Evolutionary conservation across 2,329 filamentous ascomycete species (phyloP).

Genomic region (Aspergillus unguis): DNA sequence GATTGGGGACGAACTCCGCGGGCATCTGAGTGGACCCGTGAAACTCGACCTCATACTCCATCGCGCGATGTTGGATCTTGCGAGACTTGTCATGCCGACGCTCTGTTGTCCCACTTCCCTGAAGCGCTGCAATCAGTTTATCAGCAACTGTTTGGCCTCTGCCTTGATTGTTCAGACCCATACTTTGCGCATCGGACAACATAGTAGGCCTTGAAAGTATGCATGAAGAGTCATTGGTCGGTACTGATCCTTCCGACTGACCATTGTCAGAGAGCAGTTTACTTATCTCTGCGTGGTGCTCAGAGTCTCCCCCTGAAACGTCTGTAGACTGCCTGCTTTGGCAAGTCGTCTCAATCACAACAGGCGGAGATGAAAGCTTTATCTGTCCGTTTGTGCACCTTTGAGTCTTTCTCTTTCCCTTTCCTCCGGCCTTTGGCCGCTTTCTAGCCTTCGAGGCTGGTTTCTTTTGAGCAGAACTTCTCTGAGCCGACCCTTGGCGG

Average conservation of each 20-base stretch:
- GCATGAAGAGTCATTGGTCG: too few species aligned
- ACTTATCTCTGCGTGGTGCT: not conserved
- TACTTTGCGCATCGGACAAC: too few species aligned
- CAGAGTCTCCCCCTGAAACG: not conserved
- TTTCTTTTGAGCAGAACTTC: not conserved
- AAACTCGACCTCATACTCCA: not conserved
- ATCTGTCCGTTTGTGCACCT: not conserved
- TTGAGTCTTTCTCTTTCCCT: not conserved
- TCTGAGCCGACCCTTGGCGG: too few species aligned
- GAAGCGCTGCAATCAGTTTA: conserved; percentile 24
- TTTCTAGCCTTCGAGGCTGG: not conserved
- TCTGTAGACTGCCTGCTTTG: not conserved
- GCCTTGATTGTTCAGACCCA: conserved; percentile 9
- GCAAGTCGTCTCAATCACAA: not conserved
- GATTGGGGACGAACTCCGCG: too few species aligned
- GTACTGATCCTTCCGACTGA: too few species aligned
- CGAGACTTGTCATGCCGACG: not conserved
- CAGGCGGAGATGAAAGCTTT: not conserved
- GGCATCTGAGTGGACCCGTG: not conserved
- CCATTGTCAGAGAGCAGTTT: not conserved
- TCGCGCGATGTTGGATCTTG: not conserved
- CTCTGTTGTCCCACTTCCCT: not conserved
- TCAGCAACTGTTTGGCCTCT: conserved; percentile 23
- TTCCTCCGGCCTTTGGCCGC: not conserved
- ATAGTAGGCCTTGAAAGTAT: too few species aligned